phyloP scores from a whole-genome alignment of 2,329 filamentous ascomycete genomes.

The Aureobasidium uvarum region DNA sequence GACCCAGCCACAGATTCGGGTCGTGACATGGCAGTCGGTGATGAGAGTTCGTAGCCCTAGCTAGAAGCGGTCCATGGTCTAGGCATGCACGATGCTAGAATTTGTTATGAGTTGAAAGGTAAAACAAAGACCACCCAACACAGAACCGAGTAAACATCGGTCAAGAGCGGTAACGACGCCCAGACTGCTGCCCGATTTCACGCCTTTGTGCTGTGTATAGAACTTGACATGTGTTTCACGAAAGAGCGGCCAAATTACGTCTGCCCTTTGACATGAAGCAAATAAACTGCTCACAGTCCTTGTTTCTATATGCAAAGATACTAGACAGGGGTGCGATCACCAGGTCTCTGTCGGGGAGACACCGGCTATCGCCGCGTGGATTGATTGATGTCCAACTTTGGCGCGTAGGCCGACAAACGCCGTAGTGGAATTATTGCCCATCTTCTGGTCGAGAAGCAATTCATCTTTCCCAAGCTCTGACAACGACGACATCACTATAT shows the following conservation, averaged over 20 bases:
- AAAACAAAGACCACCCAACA: conserved; percentile 6
- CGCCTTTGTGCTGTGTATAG: background rate
- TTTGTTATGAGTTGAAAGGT: background rate
- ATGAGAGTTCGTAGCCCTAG: background rate
- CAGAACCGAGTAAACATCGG: conserved; percentile 22
- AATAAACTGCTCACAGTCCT: too few relatives aligned
- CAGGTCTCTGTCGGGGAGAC: background rate
- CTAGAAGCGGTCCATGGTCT: background rate
- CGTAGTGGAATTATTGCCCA: background rate
- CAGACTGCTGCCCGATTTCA: background rate
- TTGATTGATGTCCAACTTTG: background rate
- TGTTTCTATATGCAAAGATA: too few relatives aligned
- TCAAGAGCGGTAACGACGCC: conserved; percentile 22
- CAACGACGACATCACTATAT: background rate
- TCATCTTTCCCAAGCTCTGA: background rate
- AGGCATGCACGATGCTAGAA: background rate
- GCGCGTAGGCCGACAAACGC: conserved; percentile 4
- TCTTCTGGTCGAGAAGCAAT: background rate
- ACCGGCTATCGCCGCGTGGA: conserved; percentile 1
- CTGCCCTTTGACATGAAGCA: background rate
- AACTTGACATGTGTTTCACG: too few relatives aligned
- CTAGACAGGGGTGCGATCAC: background rate
- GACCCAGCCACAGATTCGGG: conserved; percentile 25
- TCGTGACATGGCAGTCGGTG: conserved; percentile 24
- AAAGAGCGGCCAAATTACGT: background rate